Evolutionary conservation across 1,284 basidiomycete species (phyloP), one percentile per base, ranked within the genome.

Genomic region (Exobasidium cylindrosporum): DNA sequence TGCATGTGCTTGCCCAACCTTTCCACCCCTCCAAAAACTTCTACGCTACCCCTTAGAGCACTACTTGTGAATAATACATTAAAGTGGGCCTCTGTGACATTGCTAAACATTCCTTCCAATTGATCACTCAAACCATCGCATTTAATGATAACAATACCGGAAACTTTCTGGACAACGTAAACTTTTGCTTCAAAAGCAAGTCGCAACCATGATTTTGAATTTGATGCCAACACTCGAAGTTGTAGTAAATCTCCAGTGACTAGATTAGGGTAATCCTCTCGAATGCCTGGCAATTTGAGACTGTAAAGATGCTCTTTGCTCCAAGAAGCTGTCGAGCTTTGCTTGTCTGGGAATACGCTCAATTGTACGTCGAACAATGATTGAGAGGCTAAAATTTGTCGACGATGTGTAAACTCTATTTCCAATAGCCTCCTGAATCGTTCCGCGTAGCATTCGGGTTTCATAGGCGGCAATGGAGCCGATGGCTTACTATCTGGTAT

Each of bases 191-290:
- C 59, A 32, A 60, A 61, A 11, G 4, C 31, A 2, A 61, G 24
- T 23, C 59, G 7, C 14, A 60, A 28, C 57, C 59, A 61, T 7
- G 30, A 55, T 5, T 62, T 32, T 47, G 17, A 3, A 23, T 14
- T 10, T 11, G 58, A 24, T 4, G 59, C 60, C 2, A 63, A 24
- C 29, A 53, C 26, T 3, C 61, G 31, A 7, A 63, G 54, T 17
- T 45, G 50, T 13, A 54, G 31, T 13, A 52, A 21, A 43, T 62
- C 60, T 1, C 57, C 57, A 1, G 61, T 30, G 10, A 28, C 5
- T 31, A 63, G 32, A 23, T 21, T n/a, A 1, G 61, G 61, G n/a
- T 43, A 43, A 17, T 63, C 61, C 40, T 63, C 61, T 10, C 61
- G 13, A 57, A 63, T 52, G 2, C 61, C 61, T 2, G 61, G 61